Evolutionary conservation across 345 rosid genomes (phyloP).

Genomic region (Brassica napus): DNA sequence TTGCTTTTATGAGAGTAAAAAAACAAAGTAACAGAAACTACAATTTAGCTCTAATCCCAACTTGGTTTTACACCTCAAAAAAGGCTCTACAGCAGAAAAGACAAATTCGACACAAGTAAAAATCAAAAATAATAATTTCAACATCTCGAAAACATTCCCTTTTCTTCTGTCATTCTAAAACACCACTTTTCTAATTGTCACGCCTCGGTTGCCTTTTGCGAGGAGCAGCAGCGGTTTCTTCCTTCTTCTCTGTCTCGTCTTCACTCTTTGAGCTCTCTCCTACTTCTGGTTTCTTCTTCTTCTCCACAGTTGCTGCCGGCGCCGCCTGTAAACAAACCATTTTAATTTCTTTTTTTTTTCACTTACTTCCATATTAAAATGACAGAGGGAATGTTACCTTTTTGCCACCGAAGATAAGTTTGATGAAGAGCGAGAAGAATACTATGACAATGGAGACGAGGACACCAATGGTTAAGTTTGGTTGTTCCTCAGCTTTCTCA

Average conservation of each 20-base stretch:
- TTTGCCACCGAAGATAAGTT: slow-evolving; percentile 70
- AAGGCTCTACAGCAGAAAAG: no score
- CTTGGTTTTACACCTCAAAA: no score
- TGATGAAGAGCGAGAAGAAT: slow-evolving; percentile 47
- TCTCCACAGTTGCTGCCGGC: slow-evolving; percentile 44
- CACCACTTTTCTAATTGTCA: slow-evolving; percentile 43
- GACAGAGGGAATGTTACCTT: slow-evolving; percentile 37
- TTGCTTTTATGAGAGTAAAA: no score
- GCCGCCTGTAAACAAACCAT: slow-evolving; percentile 31
- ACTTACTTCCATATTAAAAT: background rate
- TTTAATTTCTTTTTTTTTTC: background rate
- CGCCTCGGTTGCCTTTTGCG: slow-evolving; percentile 64
- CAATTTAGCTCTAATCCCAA: background rate
- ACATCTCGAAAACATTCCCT: background rate
- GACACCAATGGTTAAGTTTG: slow-evolving; percentile 62
- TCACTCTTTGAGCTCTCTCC: slow-evolving; percentile 51
- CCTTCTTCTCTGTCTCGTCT: slow-evolving; percentile 56
- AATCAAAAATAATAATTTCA: background rate
- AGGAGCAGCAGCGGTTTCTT: slow-evolving; percentile 46
- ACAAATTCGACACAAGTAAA: no score
- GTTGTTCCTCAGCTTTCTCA: slow-evolving; percentile 76
- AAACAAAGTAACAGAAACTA: background rate
- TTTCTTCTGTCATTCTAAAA: background rate
- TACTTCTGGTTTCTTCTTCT: slow-evolving; percentile 48
- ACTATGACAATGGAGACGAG: slow-evolving; percentile 55